These are phyloP conservation scores for Begonia peltatifolia DNA, from an alignment of 306 rosid genomes.

Conservation along the genomic window DNA sequence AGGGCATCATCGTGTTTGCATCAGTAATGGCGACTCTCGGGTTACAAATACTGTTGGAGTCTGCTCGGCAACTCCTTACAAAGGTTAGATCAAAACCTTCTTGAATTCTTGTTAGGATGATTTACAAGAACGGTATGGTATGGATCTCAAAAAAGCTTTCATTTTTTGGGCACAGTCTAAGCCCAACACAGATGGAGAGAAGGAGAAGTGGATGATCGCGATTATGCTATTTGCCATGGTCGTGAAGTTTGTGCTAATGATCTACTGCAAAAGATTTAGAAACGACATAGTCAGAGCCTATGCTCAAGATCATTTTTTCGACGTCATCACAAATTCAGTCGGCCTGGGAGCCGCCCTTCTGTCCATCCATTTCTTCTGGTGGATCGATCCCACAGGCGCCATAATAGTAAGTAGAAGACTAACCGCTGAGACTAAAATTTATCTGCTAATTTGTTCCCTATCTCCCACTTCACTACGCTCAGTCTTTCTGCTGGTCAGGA, in stretches of 20 bases:
- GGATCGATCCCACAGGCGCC: constrained; percentile 88
- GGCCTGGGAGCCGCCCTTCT: constrained; percentile 64
- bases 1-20: constrained; percentile 91
- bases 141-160: neutral
- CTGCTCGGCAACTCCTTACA: constrained; percentile 43
- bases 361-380: constrained; percentile 76
- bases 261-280: constrained; percentile 65
- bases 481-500: too few species aligned
- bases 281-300: constrained; percentile 76
- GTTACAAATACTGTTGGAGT: constrained; percentile 68
- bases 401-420: constrained; percentile 29
- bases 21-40: constrained; percentile 95
- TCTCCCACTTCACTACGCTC: too few species aligned
- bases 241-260: constrained; percentile 45
- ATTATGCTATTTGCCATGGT: constrained; percentile 60
- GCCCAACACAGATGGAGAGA: constrained; percentile 47
- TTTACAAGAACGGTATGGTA: neutral
- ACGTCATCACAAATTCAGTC: constrained; percentile 71
- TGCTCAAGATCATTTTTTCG: constrained; percentile 88
- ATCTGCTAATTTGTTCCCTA: too few species aligned
- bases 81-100: constrained; percentile 26
- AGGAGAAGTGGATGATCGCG: constrained; percentile 83
- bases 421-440: too few species aligned
- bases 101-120: neutral
- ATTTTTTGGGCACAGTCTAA: constrained; percentile 29